A percentile compares a stretch with the other conserved stretches of the same genome.
These are phyloP conservation scores for Ophiostoma pallidulum DNA, from an alignment of 2,329 filamentous ascomycete genomes.

Conservation along the genomic window DNA sequence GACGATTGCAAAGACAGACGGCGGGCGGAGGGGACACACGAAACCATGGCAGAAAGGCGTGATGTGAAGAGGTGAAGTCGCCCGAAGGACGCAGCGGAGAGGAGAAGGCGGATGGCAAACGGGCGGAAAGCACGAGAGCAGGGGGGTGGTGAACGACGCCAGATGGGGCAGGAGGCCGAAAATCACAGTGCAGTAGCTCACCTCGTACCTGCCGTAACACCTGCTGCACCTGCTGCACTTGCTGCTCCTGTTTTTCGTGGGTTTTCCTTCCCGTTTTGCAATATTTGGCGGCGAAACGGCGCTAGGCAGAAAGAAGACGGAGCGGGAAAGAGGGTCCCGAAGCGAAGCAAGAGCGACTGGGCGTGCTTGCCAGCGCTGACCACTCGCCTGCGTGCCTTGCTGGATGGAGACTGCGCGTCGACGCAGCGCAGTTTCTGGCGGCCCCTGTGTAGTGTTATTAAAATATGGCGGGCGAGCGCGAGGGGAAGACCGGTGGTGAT, in stretches of 20 bases:
- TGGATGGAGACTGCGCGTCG: no score
- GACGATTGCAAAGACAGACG: no score
- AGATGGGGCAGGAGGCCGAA: background rate
- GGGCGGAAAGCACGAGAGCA: no score
- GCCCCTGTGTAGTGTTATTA: constrained; percentile 5
- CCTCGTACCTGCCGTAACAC: constrained; percentile 9
- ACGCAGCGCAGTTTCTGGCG: no score
- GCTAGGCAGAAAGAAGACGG: constrained; percentile 12
- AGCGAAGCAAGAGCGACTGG: no score
- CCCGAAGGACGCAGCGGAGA: no score
- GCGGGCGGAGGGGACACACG: background rate
- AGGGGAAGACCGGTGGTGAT: background rate
- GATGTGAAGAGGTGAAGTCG: background rate
- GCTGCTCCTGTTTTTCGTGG: constrained; percentile 1
- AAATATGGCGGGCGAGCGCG: background rate
- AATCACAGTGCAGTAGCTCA: constrained; percentile 14
- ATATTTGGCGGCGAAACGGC: constrained; percentile 3
- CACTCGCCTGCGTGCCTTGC: no score
- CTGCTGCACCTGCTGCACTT: background rate
- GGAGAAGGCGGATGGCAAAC: background rate
- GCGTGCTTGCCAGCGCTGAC: no score
- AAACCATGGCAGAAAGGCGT: no score
- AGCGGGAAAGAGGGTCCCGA: constrained; percentile 5
- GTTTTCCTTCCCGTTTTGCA: background rate
- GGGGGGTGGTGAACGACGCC: no score